Evolutionary conservation across 129 eudicot species (phyloP), one percentile per base, ranked within the genome.

Genomic region (Sambucus nigra): DNA sequence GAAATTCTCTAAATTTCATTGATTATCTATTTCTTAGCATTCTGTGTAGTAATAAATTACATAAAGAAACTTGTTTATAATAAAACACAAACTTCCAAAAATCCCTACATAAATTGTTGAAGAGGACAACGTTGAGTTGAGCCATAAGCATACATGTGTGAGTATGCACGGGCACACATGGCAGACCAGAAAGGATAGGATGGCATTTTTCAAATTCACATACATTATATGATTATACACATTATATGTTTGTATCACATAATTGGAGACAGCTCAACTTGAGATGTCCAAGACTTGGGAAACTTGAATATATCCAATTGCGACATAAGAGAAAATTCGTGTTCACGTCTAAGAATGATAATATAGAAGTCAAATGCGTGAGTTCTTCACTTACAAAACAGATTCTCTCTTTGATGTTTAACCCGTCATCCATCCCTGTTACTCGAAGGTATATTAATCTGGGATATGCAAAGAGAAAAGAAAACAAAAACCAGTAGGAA

Each of bases 391-490:
- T 82, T 73, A 91, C 94, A 80, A 74, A 77, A 51, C 79, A 69
- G 20, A 82, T 73, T 75, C 96, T 75, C 59, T 86, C 99, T 68
- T 86, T 92, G 44, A 82, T 65, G 65, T 68, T 75, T 64, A 92
- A 69, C 51, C 99, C 99, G 26, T 92, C 99, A 68, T 92, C 96
- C 99, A 92, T 92, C 63, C 94, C 96, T 18, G 82, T 65, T 41
- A 92, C 94, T 62, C 66, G 80, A 48, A 91, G 91, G 75, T 91
- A 86, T 64, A 82, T 75, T 59, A 92, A 76, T 69, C 99, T 86
- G 89, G 50, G 32, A 12, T 9, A 60, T 26, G 23, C 50, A 51
- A 7, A 60, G 14, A 1, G 7, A 22, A 35, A 23, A 52, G 2
- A 16, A 42, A 18, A 21, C 20, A 15, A 38, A 3, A 58, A 57